Base-by-base conservation (phyloP, 176 grass and related monocot species). In the Triticum timopheevii region DNA sequence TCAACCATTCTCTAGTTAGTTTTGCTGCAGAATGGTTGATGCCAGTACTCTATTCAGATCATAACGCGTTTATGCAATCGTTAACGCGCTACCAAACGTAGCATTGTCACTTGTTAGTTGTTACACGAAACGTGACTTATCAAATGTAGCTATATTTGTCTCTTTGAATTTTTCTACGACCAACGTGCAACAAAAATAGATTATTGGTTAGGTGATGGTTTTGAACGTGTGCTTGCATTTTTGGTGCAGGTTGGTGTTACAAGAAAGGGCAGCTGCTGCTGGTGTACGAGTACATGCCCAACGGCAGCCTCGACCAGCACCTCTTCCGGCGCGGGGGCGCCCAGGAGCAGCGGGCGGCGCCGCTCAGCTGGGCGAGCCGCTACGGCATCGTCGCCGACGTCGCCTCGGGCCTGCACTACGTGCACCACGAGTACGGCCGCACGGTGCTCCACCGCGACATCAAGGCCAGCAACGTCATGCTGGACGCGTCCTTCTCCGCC, bases 231-330 rank as follows among this genome's bases (percentile, higher is more conserved):
- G 23, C 0, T 28, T 64, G 8, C 20, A 25, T 20, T 58, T 24
- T 1, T 42, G 9, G 13, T 13, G 15, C 81, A 85, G 95, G 95
- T 10, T 95, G 92, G 92, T 91, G 95, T 79, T 74, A 91, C 66
- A 83, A 88, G n/a, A 87, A 91, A 59, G 84, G 89, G 0, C 65
- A 85, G 50, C 58, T 91, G 39, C 90, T 98, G 50, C 85, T 98
- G 65, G 93, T 95, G 19, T 98, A 98, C 33, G 93, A 98, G 91
- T 98, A 92, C 86, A 98, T 98, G 96, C 91, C 91, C 42, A 94
- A 94, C 45, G 96, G 96, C 24, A 95, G 90, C 83, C 87, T 95
- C 4, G 87, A 91, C 44, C 75, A 92, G 62, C 86, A 89, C 69
- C 85, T 97, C 2, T 89, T 87, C 76, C 74, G 80, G 0, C 78